A percentile compares a stretch with the other conserved stretches of the same genome.
Conservation (phyloP, 148 eudicot genomes). For the Agrostemma githago region DNA sequence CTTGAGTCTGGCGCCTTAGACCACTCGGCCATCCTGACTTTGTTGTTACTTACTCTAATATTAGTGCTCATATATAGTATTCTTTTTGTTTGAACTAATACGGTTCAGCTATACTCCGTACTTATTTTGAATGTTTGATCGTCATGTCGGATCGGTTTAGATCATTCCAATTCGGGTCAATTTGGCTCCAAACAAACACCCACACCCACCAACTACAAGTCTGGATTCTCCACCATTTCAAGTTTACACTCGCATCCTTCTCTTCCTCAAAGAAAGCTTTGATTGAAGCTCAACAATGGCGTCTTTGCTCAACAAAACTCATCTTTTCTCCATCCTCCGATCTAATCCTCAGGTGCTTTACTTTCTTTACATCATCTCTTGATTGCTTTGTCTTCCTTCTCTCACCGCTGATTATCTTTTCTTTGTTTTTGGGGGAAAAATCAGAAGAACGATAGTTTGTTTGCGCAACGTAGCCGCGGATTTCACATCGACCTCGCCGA, state of each 20-base stretch:
- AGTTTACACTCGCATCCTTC: background rate
- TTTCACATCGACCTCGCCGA: constrained; percentile 62
- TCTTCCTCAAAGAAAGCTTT: background rate
- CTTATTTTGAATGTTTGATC: too few relatives aligned
- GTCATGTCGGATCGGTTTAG: too few relatives aligned
- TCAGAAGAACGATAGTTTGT: constrained; percentile 37
- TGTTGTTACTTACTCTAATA: background rate
- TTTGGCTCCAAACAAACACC: too few relatives aligned
- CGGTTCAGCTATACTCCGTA: too few relatives aligned
- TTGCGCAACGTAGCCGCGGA: constrained; percentile 41
- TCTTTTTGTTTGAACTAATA: too few relatives aligned
- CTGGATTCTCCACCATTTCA: too few relatives aligned
- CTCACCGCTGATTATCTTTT: background rate
- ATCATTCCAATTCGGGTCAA: too few relatives aligned
- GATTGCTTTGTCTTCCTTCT: background rate
- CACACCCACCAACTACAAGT: too few relatives aligned
- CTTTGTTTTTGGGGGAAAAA: background rate
- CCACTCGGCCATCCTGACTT: constrained; percentile 19
- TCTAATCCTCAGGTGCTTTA: constrained; percentile 50
- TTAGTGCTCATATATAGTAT: too few relatives aligned
- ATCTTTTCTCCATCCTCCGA: constrained; percentile 45
- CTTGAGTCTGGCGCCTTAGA: constrained; percentile 20
- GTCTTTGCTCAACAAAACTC: constrained; percentile 42
- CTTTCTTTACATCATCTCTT: background rate
- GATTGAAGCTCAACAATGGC: constrained; percentile 45